These are phyloP conservation scores for Fraxinus quadrangulata DNA, from an alignment of 257 asterid genomes.

Conservation along the genomic window DNA sequence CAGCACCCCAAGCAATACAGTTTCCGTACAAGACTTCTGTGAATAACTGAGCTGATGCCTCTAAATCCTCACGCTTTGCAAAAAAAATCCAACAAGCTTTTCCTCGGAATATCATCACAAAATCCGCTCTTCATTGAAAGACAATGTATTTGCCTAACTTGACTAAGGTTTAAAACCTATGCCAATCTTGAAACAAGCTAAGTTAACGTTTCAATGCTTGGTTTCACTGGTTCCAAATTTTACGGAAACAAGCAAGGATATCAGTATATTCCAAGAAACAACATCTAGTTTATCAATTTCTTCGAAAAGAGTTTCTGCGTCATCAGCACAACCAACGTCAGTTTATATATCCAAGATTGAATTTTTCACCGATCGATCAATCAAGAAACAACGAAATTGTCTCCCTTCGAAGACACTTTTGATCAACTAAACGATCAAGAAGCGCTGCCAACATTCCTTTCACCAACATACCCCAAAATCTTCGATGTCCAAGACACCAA, in stretches of 20 bases:
- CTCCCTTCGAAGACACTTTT: slow-evolving; percentile 25
- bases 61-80: slow-evolving; percentile 33
- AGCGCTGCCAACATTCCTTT: slow-evolving; percentile 34
- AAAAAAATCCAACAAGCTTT: slow-evolving; percentile 38
- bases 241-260: slow-evolving; percentile 32
- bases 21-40: slow-evolving; percentile 26
- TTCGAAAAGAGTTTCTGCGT: slow-evolving; percentile 36
- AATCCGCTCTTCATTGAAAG: slow-evolving; percentile 42
- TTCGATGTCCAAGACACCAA: slow-evolving; percentile 53
- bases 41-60: slow-evolving; percentile 34
- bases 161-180: slow-evolving; percentile 16
- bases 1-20: slow-evolving; percentile 30
- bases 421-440: slow-evolving; percentile 36
- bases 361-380: slow-evolving; percentile 39
- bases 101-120: slow-evolving; percentile 38
- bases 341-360: slow-evolving; percentile 39
- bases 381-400: slow-evolving; percentile 43
- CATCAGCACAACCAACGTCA: slow-evolving; percentile 25
- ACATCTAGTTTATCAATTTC: slow-evolving; percentile 37
- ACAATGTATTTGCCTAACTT: slow-evolving; percentile 37
- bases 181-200: slow-evolving; percentile 37
- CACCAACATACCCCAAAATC: slow-evolving; percentile 34
- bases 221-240: slow-evolving; percentile 36
- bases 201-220: slow-evolving; percentile 43
- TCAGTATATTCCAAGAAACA: slow-evolving; percentile 52